A percentile compares a stretch with the other conserved stretches of the same genome.
These are phyloP conservation scores for Chlorociboria aeruginascens DNA, from an alignment of 495 filamentous ascomycete genomes.

Conservation along the genomic window DNA sequence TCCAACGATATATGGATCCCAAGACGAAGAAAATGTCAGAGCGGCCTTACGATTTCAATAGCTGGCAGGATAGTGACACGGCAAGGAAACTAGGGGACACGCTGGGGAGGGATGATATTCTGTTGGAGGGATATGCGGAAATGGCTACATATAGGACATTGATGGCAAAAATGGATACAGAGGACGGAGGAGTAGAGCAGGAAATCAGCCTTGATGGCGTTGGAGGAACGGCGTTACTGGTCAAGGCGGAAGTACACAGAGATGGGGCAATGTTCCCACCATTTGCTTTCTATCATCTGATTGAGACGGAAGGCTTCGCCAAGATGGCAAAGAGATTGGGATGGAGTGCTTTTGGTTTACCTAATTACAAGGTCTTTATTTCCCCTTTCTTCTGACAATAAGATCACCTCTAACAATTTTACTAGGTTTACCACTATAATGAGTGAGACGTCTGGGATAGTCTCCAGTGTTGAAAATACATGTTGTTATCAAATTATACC, in stretches of 20 bases:
- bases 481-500: no score
- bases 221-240: constrained; percentile 83
- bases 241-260: constrained; percentile 94
- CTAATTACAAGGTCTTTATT: constrained; percentile 80
- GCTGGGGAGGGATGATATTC: constrained; percentile 82
- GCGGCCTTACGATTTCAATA: constrained; percentile 93
- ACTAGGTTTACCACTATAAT: constrained; percentile 81
- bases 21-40: constrained; percentile 56
- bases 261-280: constrained; percentile 98
- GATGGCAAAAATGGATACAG: constrained; percentile 76
- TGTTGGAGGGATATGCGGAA: constrained; percentile 86
- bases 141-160: constrained; percentile 82
- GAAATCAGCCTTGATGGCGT: constrained; percentile 80
- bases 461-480: not conserved
- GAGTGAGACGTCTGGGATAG: constrained; percentile 41
- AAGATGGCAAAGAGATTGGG: constrained; percentile 89
- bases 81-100: constrained; percentile 61
- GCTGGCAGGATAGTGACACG: constrained; percentile 76
- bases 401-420: not conserved
- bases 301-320: constrained; percentile 96
- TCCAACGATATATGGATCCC: constrained; percentile 70
- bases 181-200: constrained; percentile 39
- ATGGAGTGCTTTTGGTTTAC: constrained; percentile 72
- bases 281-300: constrained; percentile 90
- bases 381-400: constrained; percentile 2